These are phyloP conservation scores for Juglanconis oblonga DNA, from an alignment of 2,329 filamentous ascomycete genomes.

Conservation along the genomic window DNA sequence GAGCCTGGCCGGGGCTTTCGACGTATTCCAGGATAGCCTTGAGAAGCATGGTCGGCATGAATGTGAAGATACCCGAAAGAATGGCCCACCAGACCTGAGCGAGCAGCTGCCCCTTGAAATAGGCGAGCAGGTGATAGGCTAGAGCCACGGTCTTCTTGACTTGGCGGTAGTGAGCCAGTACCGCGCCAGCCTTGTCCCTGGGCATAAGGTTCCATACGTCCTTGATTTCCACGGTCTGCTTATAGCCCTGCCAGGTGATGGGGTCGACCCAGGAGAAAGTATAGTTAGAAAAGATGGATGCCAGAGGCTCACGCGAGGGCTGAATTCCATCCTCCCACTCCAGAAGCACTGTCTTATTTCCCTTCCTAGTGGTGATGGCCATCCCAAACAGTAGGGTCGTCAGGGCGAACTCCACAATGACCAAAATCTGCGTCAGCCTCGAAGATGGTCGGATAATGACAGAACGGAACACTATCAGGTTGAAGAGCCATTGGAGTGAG, in stretches of 20 bases:
- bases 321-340: constrained; percentile 88
- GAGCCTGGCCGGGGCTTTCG: constrained; percentile 73
- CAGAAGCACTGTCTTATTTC: constrained; percentile 83
- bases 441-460: constrained; percentile 75
- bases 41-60: constrained; percentile 85
- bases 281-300: constrained; percentile 82
- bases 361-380: constrained; percentile 79
- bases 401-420: constrained; percentile 72
- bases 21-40: constrained; percentile 92
- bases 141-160: constrained; percentile 78
- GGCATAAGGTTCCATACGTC: constrained; percentile 91
- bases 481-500: constrained; percentile 75
- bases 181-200: constrained; percentile 79
- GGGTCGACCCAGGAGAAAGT: constrained; percentile 90
- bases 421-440: constrained; percentile 57
- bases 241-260: constrained; percentile 87
- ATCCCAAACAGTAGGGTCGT: constrained; percentile 72
- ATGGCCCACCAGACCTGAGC: constrained; percentile 78
- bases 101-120: constrained; percentile 75
- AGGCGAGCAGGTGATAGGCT: constrained; percentile 76
- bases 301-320: constrained; percentile 81
- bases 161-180: constrained; percentile 81
- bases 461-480: constrained; percentile 77
- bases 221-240: constrained; percentile 74
- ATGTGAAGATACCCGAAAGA: constrained; percentile 78